These are phyloP conservation scores for Globisporangium barbulae DNA, from an alignment of 352 stramenopile species.

Conservation along the genomic window DNA sequence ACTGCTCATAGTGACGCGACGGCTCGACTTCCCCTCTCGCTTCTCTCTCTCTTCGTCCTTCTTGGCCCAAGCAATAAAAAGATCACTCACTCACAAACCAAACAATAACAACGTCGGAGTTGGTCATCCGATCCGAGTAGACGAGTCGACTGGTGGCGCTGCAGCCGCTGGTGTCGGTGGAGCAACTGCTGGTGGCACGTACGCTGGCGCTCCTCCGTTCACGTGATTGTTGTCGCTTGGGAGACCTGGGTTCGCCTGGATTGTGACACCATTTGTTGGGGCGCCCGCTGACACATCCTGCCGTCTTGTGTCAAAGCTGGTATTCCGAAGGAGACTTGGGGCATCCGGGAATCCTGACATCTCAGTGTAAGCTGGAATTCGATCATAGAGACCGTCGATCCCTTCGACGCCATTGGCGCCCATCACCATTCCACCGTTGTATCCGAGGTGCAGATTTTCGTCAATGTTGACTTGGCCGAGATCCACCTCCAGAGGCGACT, in stretches of 20 bases:
- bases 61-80: slow-evolving; percentile 20
- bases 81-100: slow-evolving; percentile 21
- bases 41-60: slow-evolving; percentile 11
- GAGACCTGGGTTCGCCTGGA: neutral
- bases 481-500: slow-evolving; percentile 11
- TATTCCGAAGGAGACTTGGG: slow-evolving; percentile 4
- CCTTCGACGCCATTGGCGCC: neutral
- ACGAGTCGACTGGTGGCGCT: neutral
- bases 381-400: neutral
- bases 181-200: neutral
- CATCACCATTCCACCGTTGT: neutral
- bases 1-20: neutral
- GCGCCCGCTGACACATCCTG: neutral
- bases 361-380: neutral
- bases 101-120: slow-evolving; percentile 15
- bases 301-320: slow-evolving; percentile 12
- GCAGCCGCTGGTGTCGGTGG: neutral
- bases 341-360: neutral
- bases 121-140: slow-evolving; percentile 14
- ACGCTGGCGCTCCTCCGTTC: neutral
- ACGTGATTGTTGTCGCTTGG: neutral
- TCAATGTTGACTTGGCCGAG: slow-evolving; percentile 14
- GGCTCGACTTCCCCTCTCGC: neutral
- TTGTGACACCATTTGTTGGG: neutral
- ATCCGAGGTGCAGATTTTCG: slow-evolving; percentile 13